phyloP scores from a whole-genome alignment of 768 basidiomycete genomes.

The Tulasnella sp. region DNA sequence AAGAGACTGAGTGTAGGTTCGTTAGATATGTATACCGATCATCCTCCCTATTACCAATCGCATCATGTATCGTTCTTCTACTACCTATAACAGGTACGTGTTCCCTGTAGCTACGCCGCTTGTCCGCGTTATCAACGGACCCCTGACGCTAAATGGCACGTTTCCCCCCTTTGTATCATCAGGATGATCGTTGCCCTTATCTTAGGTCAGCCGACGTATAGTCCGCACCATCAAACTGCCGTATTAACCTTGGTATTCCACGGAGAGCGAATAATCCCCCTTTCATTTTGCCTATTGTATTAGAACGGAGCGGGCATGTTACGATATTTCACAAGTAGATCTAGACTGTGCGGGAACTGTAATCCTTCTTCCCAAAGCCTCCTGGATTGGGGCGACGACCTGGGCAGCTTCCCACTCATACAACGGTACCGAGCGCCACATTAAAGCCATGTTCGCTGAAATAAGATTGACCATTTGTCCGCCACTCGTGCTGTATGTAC shows the following conservation, averaged over 20 bases:
- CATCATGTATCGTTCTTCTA: conserved; percentile 87
- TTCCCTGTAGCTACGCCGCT: conserved; percentile 7
- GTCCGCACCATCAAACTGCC: background rate
- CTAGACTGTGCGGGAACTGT: background rate
- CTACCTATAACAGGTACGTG: conserved; percentile 77
- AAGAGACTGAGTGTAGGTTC: too few relatives aligned
- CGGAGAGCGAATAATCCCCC: conserved; percentile 17
- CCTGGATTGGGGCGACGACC: background rate
- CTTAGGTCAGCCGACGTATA: conserved; percentile 35
- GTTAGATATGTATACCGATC: too few relatives aligned
- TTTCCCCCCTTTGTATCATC: background rate
- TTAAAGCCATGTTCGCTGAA: background rate
- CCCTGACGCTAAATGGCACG: background rate
- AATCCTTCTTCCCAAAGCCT: background rate
- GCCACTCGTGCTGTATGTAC: too few relatives aligned
- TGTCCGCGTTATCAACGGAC: background rate
- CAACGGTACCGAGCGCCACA: background rate
- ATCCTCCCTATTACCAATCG: too few relatives aligned
- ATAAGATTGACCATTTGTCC: background rate
- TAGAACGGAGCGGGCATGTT: background rate
- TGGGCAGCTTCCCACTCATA: background rate
- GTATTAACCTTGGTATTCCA: background rate
- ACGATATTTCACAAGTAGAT: background rate
- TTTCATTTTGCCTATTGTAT: background rate
- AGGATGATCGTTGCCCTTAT: conserved; percentile 87